Conservation (phyloP, 352 stramenopile genomes). For the Achlya hypogyna region DNA sequence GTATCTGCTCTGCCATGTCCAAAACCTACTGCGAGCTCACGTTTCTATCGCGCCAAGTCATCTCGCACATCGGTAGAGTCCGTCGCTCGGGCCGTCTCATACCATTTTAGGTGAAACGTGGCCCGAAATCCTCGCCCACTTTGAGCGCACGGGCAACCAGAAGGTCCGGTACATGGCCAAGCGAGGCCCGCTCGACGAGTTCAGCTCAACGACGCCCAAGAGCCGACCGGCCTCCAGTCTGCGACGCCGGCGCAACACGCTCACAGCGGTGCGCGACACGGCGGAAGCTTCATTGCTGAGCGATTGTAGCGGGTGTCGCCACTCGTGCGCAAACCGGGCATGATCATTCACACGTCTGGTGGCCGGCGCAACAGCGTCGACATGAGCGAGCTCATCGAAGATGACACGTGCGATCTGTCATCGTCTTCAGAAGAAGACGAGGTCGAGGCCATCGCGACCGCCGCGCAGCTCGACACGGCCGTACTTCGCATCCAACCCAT, state of each 20-base stretch:
- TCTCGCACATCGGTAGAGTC: conserved; percentile 59
- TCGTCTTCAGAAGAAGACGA: background rate
- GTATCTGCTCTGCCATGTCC: conserved; percentile 70
- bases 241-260: background rate
- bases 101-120: conserved; percentile 41
- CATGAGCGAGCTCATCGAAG: background rate
- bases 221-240: background rate
- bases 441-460: background rate
- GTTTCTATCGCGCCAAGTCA: conserved; percentile 66
- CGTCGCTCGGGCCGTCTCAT: background rate
- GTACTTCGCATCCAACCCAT: background rate
- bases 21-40: conserved; percentile 71
- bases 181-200: background rate
- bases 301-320: background rate
- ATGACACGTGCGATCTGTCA: background rate
- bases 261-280: background rate
- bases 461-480: background rate
- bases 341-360: background rate
- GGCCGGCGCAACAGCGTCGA: background rate
- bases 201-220: background rate
- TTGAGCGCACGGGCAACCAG: conserved; percentile 25
- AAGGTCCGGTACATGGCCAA: conserved; percentile 4
- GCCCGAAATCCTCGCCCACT: conserved; percentile 63
- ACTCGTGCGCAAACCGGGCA: background rate
- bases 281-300: background rate